Evolutionary conservation across 2,329 filamentous ascomycete genomes (phyloP), one percentile per base, ranked within the genome.

Genomic region (Cercospora sojina): DNA sequence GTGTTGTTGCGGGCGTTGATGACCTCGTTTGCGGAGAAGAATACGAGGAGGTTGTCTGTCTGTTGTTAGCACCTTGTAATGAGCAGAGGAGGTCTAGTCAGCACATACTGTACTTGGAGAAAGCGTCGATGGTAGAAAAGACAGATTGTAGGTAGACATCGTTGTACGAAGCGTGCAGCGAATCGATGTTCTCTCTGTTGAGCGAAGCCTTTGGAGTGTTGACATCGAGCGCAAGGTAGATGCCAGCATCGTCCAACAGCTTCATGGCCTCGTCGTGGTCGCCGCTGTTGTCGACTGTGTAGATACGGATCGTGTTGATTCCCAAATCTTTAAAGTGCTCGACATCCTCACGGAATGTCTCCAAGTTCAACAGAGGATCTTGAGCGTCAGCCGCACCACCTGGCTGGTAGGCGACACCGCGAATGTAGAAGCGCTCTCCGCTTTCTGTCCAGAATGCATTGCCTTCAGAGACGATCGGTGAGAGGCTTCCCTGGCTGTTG

Each of bases 191-290:
- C 67, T 83, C 84, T 61, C 93, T 90, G 84, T 95, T 94, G 81
- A 97, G 85, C 2, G 92, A 95, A 84, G 96, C 96, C 68, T 87
- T 83, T 72, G 92, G 91, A 16, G 86, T 95, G 86, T 96, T 96
- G 83, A 94, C 91, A 75, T 97, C 93, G 63, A 96, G 84, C 43
- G 95, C 91, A 61, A 96, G 86, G 83, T 97, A 97, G 83, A 97
- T 97, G 74, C 91, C 91, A 67, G 92, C 93, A 72, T 91, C 90
- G 60, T 88, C 88, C 68, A 96, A 85, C 59, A 87, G 83, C 66
- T 85, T 82, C 93, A 97, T 97, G 83, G 93, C 97, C 69, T 88
- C 86, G 73, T 93, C 88, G 81, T 97, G 93, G 79, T 90, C 81
- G 73, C 84, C 81, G 64, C 88, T 88, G 85, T 96, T 97, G 83